Base-by-base conservation (phyloP, 148 eudicot genomes). In the Oxyria digyna region DNA sequence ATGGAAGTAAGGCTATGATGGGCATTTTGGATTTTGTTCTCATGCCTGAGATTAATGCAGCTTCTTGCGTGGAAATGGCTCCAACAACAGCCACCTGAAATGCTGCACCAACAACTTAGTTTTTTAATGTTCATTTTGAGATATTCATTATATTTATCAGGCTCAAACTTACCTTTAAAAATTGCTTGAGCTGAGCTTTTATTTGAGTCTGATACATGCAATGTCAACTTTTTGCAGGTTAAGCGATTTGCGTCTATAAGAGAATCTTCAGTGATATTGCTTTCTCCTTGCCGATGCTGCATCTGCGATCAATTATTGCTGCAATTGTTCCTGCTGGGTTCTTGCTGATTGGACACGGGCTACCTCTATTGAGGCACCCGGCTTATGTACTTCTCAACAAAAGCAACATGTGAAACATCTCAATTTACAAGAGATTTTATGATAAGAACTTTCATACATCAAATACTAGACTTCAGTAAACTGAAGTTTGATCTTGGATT, bases 251-350 rank as follows among this genome's bases (percentile, higher is more conserved):
- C 27, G 35, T 27, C 63, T 27, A 32, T 24, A 26, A 27, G 4
- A 24, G 63, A 27, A 55, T 55, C 35, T 55, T 55, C 63, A 55
- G 26, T 55, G 63, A 32, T 55, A 27, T 26, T 55, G 63, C 63
- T 29, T 55, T 32, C 63, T 55, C 63, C 33, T 55, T 55, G 63
- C 63, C 63, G 33, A 27, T 55, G 33, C 35, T 32, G n/a, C 33
- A 11, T 27, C 63, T 27, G 63, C 11, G 63, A 55, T 55, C 63
- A 26, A 55, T 8, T 26, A 55, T 26, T 27, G 33, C 33, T 55
- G 63, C 63, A 55, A 55, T 55, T 27, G 33, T 6, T 55, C 63
- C 63, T 26, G 4, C 27, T 17, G 12, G 13, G 1, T 27, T 55
- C 33, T 55, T 24, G 33, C 63, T 55, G 63, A 24, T 26, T 9